A percentile compares a stretch with the other conserved stretches of the same genome.
phyloP scores from a whole-genome alignment of 768 basidiomycete species.

The Termitomyces sp. region DNA sequence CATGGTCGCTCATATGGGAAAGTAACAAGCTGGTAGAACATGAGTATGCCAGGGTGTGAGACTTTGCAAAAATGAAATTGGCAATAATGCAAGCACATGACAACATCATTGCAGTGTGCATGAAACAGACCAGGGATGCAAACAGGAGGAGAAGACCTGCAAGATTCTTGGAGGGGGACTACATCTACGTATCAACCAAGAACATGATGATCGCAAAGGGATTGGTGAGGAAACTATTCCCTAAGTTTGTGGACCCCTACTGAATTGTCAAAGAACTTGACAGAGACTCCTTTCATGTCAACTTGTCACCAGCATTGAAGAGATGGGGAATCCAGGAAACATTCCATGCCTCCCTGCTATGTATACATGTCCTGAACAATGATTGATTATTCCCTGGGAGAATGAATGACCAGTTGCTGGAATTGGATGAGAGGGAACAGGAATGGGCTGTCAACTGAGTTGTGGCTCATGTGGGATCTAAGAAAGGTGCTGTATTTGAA shows the following conservation, averaged over 20 bases:
- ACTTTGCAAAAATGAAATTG: too few relatives aligned
- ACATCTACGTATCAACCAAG: background rate
- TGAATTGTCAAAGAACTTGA: background rate
- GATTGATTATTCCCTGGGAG: background rate
- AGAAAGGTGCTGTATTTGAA: too few relatives aligned
- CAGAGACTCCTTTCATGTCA: background rate
- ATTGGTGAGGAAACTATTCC: background rate
- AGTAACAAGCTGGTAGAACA: too few relatives aligned
- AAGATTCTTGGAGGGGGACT: background rate
- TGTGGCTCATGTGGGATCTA: background rate
- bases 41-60: too few relatives aligned
- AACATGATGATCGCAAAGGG: background rate
- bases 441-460: too few relatives aligned
- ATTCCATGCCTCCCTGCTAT: background rate
- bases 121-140: too few relatives aligned
- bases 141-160: background rate
- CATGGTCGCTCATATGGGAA: too few relatives aligned
- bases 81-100: too few relatives aligned
- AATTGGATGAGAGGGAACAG: too few relatives aligned
- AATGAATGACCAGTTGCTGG: too few relatives aligned
- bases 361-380: background rate
- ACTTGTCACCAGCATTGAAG: background rate
- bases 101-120: too few relatives aligned
- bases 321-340: background rate
- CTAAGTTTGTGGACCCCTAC: background rate